Conservation (phyloP, 768 basidiomycete genomes). For the Lactarius sanguifluus region DNA sequence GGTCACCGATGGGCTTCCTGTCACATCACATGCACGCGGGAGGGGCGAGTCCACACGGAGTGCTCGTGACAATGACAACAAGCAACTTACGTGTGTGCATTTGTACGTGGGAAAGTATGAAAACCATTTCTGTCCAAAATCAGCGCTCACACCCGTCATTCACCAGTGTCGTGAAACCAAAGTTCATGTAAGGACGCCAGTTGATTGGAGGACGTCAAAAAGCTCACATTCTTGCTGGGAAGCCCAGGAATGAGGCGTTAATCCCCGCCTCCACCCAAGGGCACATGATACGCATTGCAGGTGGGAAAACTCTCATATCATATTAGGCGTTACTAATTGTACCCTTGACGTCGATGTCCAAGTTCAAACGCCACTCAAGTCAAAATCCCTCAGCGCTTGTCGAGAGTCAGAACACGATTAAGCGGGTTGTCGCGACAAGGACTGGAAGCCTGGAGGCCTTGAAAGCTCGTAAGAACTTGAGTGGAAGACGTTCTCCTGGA, state of each 20-base stretch:
- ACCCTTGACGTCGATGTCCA: neutral
- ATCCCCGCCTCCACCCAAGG: conserved; percentile 15
- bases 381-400: neutral
- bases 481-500: neutral
- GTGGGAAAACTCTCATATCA: neutral
- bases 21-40: neutral
- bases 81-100: neutral
- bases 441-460: neutral
- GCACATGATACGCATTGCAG: neutral
- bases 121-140: neutral
- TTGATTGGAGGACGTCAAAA: conserved; percentile 20
- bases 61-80: neutral
- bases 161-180: neutral
- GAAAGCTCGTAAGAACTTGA: neutral
- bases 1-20: neutral
- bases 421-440: neutral
- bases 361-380: neutral
- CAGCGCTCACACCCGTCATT: neutral
- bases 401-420: neutral
- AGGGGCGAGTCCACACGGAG: conserved; percentile 8
- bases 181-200: neutral
- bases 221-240: conserved; percentile 22
- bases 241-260: conserved; percentile 19
- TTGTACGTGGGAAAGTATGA: neutral
- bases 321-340: neutral